Percentiles rank a stretch among this genome's conserved stretches.
Evolutionary conservation across 179 eudicot genomes (phyloP).

Genomic region (Silene coronaria): DNA sequence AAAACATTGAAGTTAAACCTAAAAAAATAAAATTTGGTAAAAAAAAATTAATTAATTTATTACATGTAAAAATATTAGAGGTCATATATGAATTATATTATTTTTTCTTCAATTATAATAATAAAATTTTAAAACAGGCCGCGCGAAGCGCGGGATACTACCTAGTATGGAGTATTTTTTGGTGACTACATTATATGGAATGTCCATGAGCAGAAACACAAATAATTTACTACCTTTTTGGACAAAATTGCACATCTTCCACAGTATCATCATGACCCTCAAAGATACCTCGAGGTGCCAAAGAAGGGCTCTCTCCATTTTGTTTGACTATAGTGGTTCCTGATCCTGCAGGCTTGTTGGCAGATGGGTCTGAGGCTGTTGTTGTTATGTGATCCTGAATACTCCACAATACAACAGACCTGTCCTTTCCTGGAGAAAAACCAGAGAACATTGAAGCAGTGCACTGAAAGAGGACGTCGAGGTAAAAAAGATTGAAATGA

Average conservation of each 20-base stretch:
- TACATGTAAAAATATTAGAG: too few species aligned
- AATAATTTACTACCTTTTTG: slow-evolving; percentile 53
- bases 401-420: slow-evolving; percentile 88
- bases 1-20: too few species aligned
- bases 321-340: slow-evolving; percentile 51
- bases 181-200: neutral
- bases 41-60: too few species aligned
- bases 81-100: too few species aligned
- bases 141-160: too few species aligned
- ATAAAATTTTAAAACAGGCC: too few species aligned
- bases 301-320: slow-evolving; percentile 51
- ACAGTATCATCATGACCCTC: slow-evolving; percentile 92
- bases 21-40: too few species aligned
- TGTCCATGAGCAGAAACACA: neutral
- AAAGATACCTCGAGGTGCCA: slow-evolving; percentile 80
- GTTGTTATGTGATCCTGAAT: slow-evolving; percentile 92
- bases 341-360: slow-evolving; percentile 56
- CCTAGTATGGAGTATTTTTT: neutral
- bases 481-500: neutral
- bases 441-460: neutral
- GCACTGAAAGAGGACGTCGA: neutral
- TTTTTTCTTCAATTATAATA: too few species aligned
- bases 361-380: slow-evolving; percentile 57
- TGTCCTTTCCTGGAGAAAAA: slow-evolving; percentile 68
- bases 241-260: slow-evolving; percentile 98